Evolutionary conservation across 2,329 filamentous ascomycete genomes (phyloP), one percentile per base, ranked within the genome.

Genomic region (Ophiocordyceps sinensis): DNA sequence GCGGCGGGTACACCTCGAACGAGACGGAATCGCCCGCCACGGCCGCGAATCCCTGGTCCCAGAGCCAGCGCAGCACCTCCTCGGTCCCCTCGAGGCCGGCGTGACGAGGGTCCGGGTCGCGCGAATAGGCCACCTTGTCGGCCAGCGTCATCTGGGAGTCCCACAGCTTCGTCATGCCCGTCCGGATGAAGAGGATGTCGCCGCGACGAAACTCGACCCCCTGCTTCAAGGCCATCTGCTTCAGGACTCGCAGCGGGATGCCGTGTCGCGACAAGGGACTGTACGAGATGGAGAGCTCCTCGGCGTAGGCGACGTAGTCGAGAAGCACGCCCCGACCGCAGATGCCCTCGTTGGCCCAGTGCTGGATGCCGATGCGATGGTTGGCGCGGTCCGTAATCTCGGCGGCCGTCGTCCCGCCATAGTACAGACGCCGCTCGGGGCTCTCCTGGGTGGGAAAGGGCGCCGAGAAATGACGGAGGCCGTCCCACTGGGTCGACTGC

Each of bases 401-500:
- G 2, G 53, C 55, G 8, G 55, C 53, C 0, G 63, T 68, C 0
- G 62, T 65, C 1, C 69, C 68, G 2, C 67, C 66, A 45, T 72
- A 73, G 45, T 69, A 72, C 0, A 70, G 46, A 15, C 67, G 54
- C 23, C 63, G 53, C 21, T 46, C 37, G 44, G 55, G 48, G 31
- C 49, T 46, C 35, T 56, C 46, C 8, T 56, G 43, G 2, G 56
- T 56, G 6, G 62, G 58, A 1, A 57, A 55, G 2, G 63, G 62
- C 43, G 62, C 61, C 5, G 63, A 67, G 40, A 69, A 71, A 47
- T 73, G 68, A 9, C 68, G 57, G 4, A 71, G 53, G 0, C 67
- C 68, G 49, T 72, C 67, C 68, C 68, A 71, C 44, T 71, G 68
- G 40, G 63, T 68, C 37, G 64, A 68, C 48, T 69, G 65, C 44